Evolutionary conservation across 306 rosid genomes (phyloP), one percentile per base, ranked within the genome.

Genomic region (Begonia masoniana): DNA sequence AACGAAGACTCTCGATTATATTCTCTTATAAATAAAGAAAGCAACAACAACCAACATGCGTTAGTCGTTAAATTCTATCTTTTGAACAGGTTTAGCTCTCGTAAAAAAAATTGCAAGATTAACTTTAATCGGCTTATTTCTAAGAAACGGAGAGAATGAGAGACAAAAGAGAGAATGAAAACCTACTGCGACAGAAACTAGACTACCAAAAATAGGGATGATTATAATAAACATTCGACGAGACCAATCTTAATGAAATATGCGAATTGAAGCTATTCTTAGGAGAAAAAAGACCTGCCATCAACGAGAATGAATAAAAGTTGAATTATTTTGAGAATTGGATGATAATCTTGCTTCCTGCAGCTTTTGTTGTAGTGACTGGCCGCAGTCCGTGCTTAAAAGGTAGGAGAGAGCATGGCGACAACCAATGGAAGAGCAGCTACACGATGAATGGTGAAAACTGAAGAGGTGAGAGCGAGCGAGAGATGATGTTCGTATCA

Each of bases 21-120:
- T 17, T 17, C 35, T 26, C 35, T 1, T 3, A 26, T 26, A 26
- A 31, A 5, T 31, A 31, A 31, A 31, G 39, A 31, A 31, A 31
- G 1, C 7, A 7, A 31, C 7, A 31, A 31, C 39, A 1, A 12
- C 17, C 5, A 43, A 83, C 99, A 93, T 92, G 78, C 83, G 99
- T 5, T 68, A 61, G 75, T 92, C 99, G 52, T 61, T 65, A 67
- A 81, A 57, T 53, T 83, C 87, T 36, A 92, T 77, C 49, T 26
- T 66, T 64, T 64, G 67, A 1, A 68, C 69, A 42, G 75, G 87
- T 56, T 86, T 86, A 24, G 99, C 84, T 65, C 95, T 79, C 15
- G 96, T 86, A 31, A 92, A 67, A 66, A 92, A 76, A 60, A 13
- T 95, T 92, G 66, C 45, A 58, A 47, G 42, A 47, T 46, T 23